Evolutionary conservation across 2,329 filamentous ascomycete genomes (phyloP).

Genomic region (Sporothrix phasma): DNA sequence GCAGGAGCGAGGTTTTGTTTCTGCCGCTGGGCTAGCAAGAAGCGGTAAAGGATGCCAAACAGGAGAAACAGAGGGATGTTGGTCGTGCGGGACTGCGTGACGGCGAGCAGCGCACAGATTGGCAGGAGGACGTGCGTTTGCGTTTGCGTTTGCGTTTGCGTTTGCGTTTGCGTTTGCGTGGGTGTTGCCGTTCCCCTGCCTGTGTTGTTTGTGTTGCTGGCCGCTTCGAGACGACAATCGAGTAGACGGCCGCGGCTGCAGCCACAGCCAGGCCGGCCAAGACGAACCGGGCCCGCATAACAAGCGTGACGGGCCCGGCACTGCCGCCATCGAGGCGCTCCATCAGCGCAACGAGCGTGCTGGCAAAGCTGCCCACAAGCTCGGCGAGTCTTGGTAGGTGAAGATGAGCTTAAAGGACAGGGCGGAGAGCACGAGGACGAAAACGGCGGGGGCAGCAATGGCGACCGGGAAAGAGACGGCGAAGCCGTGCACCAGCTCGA

Average conservation of each 20-base stretch:
- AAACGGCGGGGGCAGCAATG: constrained; percentile 29
- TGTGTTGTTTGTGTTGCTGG: neutral
- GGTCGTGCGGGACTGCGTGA: constrained; percentile 76
- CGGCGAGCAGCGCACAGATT: constrained; percentile 64
- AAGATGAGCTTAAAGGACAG: constrained; percentile 86
- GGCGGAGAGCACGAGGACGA: constrained; percentile 40
- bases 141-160: constrained; percentile 18
- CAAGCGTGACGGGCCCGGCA: constrained; percentile 35
- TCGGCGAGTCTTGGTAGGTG: constrained; percentile 78
- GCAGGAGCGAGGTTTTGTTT: constrained; percentile 34
- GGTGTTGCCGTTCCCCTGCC: too few relatives aligned
- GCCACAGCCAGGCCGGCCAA: constrained; percentile 38
- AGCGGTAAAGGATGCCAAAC: constrained; percentile 50
- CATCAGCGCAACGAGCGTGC: constrained; percentile 29
- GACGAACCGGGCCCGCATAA: constrained; percentile 40
- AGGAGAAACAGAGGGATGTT: constrained; percentile 81
- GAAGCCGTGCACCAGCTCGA: constrained; percentile 35
- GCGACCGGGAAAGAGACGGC: constrained; percentile 33
- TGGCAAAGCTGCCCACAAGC: constrained; percentile 45
- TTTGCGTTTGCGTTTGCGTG: too few relatives aligned
- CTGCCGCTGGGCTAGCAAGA: constrained; percentile 27
- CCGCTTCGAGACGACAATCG: constrained; percentile 23
- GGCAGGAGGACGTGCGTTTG: constrained; percentile 47
- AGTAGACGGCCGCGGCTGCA: constrained; percentile 31
- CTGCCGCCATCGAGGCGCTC: constrained; percentile 23